Conservation (phyloP, 805 yeast species). For the Yarrowia yakushimensis region DNA sequence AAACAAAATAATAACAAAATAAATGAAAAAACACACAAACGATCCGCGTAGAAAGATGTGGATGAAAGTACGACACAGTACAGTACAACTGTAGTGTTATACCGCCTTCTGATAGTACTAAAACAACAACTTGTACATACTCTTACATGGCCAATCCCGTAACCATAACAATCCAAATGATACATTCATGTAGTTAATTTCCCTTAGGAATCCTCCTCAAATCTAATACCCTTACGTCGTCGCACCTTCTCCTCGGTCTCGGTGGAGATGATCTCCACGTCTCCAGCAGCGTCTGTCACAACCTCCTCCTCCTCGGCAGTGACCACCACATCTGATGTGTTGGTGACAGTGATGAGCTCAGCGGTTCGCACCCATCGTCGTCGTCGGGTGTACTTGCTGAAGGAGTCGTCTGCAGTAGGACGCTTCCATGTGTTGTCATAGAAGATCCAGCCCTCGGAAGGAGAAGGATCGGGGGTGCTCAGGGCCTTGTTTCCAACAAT, state of each 20-base stretch:
- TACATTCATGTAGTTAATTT: not conserved
- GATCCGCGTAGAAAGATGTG: too few relatives aligned
- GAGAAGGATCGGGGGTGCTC: constrained; percentile 51
- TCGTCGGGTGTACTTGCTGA: constrained; percentile 86
- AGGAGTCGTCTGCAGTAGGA: constrained; percentile 83
- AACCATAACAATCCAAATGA: not conserved
- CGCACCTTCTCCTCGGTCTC: constrained; percentile 19
- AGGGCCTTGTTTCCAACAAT: constrained; percentile 51
- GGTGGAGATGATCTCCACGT: constrained; percentile 3
- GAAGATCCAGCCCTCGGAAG: constrained; percentile 83
- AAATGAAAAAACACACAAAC: not conserved
- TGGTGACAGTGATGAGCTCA: constrained; percentile 29
- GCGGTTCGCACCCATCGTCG: constrained; percentile 97
- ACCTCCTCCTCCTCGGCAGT: not conserved
- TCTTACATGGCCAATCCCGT: not conserved
- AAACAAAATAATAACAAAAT: constrained; percentile 9
- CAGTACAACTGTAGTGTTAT: too few relatives aligned
- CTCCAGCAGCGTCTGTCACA: constrained; percentile 6
- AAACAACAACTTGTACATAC: too few relatives aligned
- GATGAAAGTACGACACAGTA: too few relatives aligned
- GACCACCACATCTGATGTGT: constrained; percentile 10
- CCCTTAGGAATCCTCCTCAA: constrained; percentile 27
- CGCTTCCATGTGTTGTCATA: constrained; percentile 93
- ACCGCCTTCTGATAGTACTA: too few relatives aligned
- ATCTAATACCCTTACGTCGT: constrained; percentile 30